phyloP scores from a whole-genome alignment of 192 early-diverging fungal species.

The Backusella mclennaniae region DNA sequence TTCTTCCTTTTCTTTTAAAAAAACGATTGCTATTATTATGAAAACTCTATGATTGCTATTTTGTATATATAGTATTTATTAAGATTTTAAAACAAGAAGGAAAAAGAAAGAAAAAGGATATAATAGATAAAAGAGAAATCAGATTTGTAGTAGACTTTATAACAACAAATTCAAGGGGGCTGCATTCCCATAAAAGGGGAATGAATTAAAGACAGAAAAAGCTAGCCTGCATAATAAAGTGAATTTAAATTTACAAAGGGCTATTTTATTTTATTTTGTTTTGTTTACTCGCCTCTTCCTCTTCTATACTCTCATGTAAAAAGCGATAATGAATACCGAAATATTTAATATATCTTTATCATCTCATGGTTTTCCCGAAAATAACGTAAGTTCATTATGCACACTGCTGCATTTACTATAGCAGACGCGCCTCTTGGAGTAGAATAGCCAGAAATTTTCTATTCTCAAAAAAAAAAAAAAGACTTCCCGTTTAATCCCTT shows the following conservation, averaged over 20 bases:
- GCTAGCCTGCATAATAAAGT: not conserved
- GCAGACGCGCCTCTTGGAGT: not conserved
- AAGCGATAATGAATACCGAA: not conserved
- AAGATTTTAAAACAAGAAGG: not conserved
- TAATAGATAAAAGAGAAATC: conserved; percentile 6
- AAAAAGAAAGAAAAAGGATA: not conserved
- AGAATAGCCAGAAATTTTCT: not conserved
- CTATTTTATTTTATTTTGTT: not conserved
- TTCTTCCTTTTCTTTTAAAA: not conserved
- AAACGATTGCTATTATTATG: not conserved
- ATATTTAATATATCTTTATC: conserved; percentile 49
- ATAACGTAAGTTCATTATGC: conserved; percentile 42
- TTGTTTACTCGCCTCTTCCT: conserved; percentile 14
- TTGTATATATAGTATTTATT: not conserved
- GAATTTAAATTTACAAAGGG: not conserved
- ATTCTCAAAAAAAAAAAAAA: not conserved
- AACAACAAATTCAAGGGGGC: not conserved
- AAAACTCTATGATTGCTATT: not conserved
- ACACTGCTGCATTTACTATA: not conserved
- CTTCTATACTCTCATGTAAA: not conserved
- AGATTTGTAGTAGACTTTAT: conserved; percentile 2
- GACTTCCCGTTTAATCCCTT: not conserved
- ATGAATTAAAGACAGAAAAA: conserved; percentile 7
- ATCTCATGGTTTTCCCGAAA: conserved; percentile 55
- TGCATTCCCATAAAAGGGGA: not conserved